A percentile compares a stretch with the other conserved stretches of the same genome.
These are phyloP conservation scores for Cryptococcus hybrid DNA, from an alignment of 1,284 basidiomycete species.

Conservation along the genomic window DNA sequence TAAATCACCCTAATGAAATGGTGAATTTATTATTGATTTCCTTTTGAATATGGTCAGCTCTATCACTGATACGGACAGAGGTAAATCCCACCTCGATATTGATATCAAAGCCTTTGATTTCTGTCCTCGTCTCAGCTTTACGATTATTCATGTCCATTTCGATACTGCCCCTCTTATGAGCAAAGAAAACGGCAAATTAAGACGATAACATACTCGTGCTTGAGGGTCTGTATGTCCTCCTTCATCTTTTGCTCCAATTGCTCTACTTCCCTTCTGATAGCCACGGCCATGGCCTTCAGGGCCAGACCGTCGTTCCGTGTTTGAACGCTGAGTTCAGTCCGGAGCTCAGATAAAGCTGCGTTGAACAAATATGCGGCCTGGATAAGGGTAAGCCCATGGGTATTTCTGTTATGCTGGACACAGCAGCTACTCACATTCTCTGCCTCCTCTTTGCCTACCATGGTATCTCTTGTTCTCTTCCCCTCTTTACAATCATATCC, in stretches of 20 bases:
- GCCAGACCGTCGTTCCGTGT: constrained; percentile 82
- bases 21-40: constrained; percentile 84
- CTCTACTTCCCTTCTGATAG: constrained; percentile 86
- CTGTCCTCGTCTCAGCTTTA: constrained; percentile 88
- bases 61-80: background rate
- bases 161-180: constrained; percentile 54
- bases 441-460: constrained; percentile 77
- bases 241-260: constrained; percentile 86
- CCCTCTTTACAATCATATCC: constrained; percentile 73
- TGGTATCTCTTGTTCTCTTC: constrained; percentile 68
- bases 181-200: background rate
- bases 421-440: constrained; percentile 73
- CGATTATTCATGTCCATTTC: constrained; percentile 95
- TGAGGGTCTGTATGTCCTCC: constrained; percentile 82
- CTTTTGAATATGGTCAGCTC: constrained; percentile 48
- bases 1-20: constrained; percentile 77
- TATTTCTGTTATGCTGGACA: background rate
- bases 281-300: constrained; percentile 69
- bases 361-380: constrained; percentile 95
- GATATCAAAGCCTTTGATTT: constrained; percentile 83
- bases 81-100: constrained; percentile 69
- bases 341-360: constrained; percentile 86
- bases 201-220: constrained; percentile 70
- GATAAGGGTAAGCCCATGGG: background rate
- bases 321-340: constrained; percentile 79